Evolutionary conservation across 225 moss, liverwort and hornwort species (phyloP).

Genomic region (Rhytidiadelphus loreus): DNA sequence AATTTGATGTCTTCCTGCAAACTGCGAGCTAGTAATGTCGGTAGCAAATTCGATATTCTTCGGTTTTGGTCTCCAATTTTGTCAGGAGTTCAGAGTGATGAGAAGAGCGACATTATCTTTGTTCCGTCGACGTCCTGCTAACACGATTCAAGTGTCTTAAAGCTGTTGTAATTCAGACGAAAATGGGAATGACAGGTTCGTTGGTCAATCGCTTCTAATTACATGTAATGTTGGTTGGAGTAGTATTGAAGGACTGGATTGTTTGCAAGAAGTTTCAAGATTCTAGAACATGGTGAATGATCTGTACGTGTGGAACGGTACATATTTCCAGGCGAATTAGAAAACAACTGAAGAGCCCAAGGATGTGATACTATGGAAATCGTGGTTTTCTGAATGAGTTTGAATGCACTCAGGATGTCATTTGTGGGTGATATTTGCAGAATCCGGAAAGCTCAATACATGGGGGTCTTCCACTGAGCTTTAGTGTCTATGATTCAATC

Average conservation of each 20-base stretch:
- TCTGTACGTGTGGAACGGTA: background rate
- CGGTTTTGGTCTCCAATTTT: background rate
- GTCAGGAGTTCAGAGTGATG: background rate
- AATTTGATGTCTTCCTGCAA: no score
- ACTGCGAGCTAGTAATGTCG: no score
- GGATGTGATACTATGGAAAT: background rate
- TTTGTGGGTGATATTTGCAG: conserved; percentile 45
- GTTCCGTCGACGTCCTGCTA: background rate
- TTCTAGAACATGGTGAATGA: background rate
- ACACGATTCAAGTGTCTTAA: background rate
- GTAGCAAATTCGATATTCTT: no score
- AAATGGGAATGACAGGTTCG: background rate
- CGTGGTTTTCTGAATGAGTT: background rate
- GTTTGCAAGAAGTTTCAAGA: background rate
- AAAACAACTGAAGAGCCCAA: background rate
- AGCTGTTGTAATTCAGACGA: background rate
- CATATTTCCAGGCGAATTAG: background rate
- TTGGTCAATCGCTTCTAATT: background rate
- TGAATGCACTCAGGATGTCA: background rate
- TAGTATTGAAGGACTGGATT: background rate
- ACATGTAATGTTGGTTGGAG: background rate
- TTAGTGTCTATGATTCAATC: no score
- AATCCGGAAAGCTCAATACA: conserved; percentile 68
- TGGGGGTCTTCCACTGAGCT: conserved; percentile 23
- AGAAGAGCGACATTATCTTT: background rate